Conservation (phyloP, 2,329 filamentous ascomycete genomes). For the Sphaerostilbella broomeana region DNA sequence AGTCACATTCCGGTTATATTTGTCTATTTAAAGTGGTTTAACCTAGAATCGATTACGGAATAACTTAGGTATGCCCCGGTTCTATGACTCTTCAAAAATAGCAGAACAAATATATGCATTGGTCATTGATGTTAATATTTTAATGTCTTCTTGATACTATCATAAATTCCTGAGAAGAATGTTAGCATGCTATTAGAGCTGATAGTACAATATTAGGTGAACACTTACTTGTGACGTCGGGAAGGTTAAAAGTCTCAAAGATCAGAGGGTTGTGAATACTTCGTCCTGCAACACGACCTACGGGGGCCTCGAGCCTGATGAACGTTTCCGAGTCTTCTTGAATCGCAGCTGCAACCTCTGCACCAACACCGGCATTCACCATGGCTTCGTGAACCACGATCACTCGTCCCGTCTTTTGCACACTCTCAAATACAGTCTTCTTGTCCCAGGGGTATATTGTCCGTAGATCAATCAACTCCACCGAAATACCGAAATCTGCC, state of each 20-base stretch:
- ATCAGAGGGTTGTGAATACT: constrained; percentile 73
- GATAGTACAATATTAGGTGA: background rate
- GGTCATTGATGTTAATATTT: constrained; percentile 46
- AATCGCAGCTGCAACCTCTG: constrained; percentile 81
- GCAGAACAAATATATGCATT: constrained; percentile 1
- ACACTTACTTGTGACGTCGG: constrained; percentile 77
- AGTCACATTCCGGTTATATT: background rate
- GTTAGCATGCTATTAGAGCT: constrained; percentile 10
- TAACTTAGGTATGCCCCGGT: background rate
- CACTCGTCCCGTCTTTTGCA: constrained; percentile 77
- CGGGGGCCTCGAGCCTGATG: constrained; percentile 74
- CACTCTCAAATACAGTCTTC: constrained; percentile 70
- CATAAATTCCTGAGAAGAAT: constrained; percentile 54
- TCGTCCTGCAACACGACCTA: constrained; percentile 83
- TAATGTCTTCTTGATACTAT: constrained; percentile 60
- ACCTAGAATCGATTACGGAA: constrained; percentile 3
- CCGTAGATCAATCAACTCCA: constrained; percentile 81
- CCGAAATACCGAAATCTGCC: constrained; percentile 66
- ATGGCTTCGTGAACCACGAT: constrained; percentile 90
- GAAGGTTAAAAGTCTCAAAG: constrained; percentile 75
- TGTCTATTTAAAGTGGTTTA: background rate
- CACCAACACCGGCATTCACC: constrained; percentile 82
- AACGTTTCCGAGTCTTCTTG: constrained; percentile 75
- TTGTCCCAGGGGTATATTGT: constrained; percentile 92
- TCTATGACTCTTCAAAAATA: constrained; percentile 1